These are phyloP conservation scores for Eutrema salsugineum DNA, from an alignment of 441 rosid species.

Conservation along the genomic window DNA sequence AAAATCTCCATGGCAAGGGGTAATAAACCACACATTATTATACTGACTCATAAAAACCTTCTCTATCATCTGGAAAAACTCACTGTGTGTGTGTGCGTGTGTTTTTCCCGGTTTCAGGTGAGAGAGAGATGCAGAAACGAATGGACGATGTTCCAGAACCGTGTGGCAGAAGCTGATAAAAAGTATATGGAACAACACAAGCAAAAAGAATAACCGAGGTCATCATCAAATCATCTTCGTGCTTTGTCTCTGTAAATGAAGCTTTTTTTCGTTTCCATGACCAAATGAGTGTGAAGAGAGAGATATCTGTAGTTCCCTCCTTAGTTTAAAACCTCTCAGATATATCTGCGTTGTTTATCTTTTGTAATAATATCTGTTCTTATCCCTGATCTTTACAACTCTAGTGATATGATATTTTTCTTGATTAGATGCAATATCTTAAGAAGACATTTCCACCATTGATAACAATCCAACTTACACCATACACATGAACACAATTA, in stretches of 20 bases:
- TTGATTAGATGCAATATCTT: neutral
- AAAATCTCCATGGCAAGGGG: conserved; percentile 74
- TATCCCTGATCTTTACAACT: neutral
- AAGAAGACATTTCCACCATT: neutral
- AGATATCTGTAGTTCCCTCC: neutral
- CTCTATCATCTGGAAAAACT: neutral
- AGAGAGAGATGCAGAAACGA: conserved; percentile 61
- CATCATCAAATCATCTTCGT: neutral
- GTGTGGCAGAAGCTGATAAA: conserved; percentile 53
- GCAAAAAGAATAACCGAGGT: neutral
- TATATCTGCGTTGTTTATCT: neutral
- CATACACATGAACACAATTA: conserved; percentile 8
- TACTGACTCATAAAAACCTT: neutral
- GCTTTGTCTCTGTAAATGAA: conserved; percentile 28
- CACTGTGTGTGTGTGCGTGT: conserved; percentile 2
- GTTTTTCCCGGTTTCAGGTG: conserved; percentile 35
- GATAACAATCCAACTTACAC: neutral
- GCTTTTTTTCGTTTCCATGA: conserved; percentile 29
- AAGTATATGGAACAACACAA: conserved; percentile 34
- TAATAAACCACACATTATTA: conserved; percentile 25
- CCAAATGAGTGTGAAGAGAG: conserved; percentile 18
- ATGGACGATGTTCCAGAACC: conserved; percentile 63
- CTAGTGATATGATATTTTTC: neutral
- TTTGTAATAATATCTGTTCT: neutral
- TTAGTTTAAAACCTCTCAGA: conserved; percentile 19